Evolutionary conservation across 1,284 basidiomycete genomes (phyloP), one percentile per base, ranked within the genome.

Genomic region (Austropuccinia psidii): DNA sequence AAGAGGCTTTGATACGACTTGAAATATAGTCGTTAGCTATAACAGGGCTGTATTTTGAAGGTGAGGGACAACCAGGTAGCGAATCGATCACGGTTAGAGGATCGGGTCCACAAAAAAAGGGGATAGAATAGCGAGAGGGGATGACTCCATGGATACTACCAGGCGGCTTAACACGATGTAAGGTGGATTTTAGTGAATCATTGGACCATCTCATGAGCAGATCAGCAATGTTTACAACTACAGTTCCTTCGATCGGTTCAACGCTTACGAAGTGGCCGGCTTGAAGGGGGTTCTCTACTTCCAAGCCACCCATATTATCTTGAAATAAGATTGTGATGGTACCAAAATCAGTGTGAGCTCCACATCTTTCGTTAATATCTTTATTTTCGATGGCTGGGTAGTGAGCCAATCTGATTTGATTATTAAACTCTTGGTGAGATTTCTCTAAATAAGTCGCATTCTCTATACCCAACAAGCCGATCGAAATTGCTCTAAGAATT

Each of bases 121-220:
- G 85, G 72, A 86, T 86, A 0, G 85, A 86, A 77, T 84, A 87
- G 43, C 86, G 81, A 58, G 83, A 82, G 3, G 83, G 84, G 0
- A 83, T 82, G 78, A 83, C 81, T 5, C 80, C 83, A 49, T 75
- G 66, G 19, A 70, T 61, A 27, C 78, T 67, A 0, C 78, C 79
- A 1, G 86, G 86, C 0, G 84, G 83, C 37, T 84, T 82, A 11
- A 88, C 87, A 8, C 86, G 84, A 77, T 88, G 86, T 15, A 86
- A 79, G 0, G 86, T 86, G 74, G 86, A 87, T 75, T 84, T 83
- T 35, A 88, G 84, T 2, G 81, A 83, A 77, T 87, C 86, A 76
- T 87, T 87, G 0, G 85, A 85, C 86, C 86, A 87, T 75, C 86
- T 80, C 84, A 85, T 85, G 74, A 87, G 78, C 75, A 86, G 84